A percentile compares a stretch with the other conserved stretches of the same genome.
These are phyloP conservation scores for Saprolegnia parasitica DNA, from an alignment of 352 stramenopile species.

Conservation along the genomic window DNA sequence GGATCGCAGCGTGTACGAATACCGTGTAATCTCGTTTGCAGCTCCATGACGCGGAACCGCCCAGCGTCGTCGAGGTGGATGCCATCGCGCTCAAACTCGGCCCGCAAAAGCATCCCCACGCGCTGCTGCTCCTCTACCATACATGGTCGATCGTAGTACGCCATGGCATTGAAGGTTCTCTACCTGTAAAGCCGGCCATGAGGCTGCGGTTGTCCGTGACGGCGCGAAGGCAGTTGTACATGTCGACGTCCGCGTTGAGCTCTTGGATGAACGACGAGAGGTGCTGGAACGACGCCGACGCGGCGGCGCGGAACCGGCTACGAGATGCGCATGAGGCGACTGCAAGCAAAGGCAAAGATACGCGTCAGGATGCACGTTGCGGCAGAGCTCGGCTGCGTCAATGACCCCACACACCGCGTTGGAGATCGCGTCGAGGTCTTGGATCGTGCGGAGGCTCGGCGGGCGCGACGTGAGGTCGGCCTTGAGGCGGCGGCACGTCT, in stretches of 20 bases:
- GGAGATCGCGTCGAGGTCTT: slow-evolving; percentile 90
- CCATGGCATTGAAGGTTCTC: not conserved
- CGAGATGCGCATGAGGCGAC: not conserved
- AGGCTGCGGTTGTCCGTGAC: slow-evolving; percentile 57
- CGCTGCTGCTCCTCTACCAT: slow-evolving; percentile 82
- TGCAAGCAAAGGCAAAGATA: slow-evolving; percentile 32
- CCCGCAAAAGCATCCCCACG: slow-evolving; percentile 84
- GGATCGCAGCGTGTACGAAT: too few species aligned
- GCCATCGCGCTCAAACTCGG: slow-evolving; percentile 94
- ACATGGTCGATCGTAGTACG: slow-evolving; percentile 3
- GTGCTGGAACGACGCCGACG: slow-evolving; percentile 85
- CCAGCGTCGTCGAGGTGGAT: slow-evolving; percentile 86
- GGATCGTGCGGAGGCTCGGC: slow-evolving; percentile 64
- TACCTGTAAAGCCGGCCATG: slow-evolving; percentile 52
- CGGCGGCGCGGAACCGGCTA: slow-evolving; percentile 72
- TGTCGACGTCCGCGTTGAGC: slow-evolving; percentile 87
- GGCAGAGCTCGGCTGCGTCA: slow-evolving; percentile 93
- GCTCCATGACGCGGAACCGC: slow-evolving; percentile 70
- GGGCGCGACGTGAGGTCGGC: slow-evolving; percentile 44
- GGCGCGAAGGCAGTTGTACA: slow-evolving; percentile 82
- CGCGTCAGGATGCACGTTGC: slow-evolving; percentile 88
- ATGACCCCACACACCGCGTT: slow-evolving; percentile 95
- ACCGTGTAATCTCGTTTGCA: slow-evolving; percentile 87
- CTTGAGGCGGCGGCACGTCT: not conserved
- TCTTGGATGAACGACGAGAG: slow-evolving; percentile 93